Evolutionary conservation across 179 eudicot genomes (phyloP), one percentile per base, ranked within the genome.

Genomic region (Spergularia azorica): DNA sequence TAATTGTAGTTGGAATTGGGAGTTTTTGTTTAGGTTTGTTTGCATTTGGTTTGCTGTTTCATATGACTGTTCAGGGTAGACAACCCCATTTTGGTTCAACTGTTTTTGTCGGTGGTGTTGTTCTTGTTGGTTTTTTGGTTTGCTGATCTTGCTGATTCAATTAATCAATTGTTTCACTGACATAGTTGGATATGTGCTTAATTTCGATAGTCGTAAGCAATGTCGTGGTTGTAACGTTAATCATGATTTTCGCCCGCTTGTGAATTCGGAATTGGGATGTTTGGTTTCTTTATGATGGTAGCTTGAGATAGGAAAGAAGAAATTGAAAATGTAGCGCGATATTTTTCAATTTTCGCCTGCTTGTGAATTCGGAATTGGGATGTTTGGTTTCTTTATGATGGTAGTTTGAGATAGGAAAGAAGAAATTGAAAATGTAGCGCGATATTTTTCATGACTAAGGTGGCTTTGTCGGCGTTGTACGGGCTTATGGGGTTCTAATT

Each of bases 111-210:
- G 50, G 50, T 46, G 50, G 50, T 6, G 32, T 20, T 60, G 64
- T 13, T 56, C 51, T 7, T 18, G 36, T 18, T 60, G 63, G n/a
- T n/a, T n/a, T n/a, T n/a, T 73, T 69, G 61, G 74, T 43, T 26
- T 58, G 32, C 10, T 54, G 51, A 54, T 43, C 52, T 67, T 12
- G 18, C 9, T 76, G 8, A 4, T 38, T 75, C 5, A 66, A 12
- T 14, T 36, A 61, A 54, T 11, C 48, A n/a, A 5, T 15, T 38
- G 51, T 50, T 63, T 18, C 16, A 55, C 26, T 60, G 41, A 64
- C 54, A 55, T 51, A 18, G 10, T 39, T 65, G 72, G 32, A 2
- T 52, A 14, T 74, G 50, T 55, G 69, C 2, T 10, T 0, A 61
- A 50, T 48, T 26, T 62, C 48, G 16, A 39, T 48, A 48, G 18